These are phyloP conservation scores for Elsinoe arachidis DNA, from an alignment of 2,329 filamentous ascomycete genomes.

Conservation along the genomic window DNA sequence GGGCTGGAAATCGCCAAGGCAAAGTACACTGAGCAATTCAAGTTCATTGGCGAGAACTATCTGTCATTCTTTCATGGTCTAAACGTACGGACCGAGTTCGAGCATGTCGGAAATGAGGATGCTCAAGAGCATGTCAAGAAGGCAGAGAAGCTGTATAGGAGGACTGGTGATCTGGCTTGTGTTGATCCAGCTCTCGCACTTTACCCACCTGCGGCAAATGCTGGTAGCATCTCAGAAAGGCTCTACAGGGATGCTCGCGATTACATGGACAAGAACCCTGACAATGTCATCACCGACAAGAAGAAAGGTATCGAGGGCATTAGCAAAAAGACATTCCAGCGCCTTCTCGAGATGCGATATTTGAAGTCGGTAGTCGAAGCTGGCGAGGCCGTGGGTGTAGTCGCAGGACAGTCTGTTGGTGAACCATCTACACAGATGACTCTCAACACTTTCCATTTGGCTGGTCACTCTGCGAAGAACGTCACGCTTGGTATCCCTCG, in stretches of 20 bases:
- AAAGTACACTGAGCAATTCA: conserved; percentile 82
- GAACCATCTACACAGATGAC: conserved; percentile 99
- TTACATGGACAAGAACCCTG: conserved; percentile 70
- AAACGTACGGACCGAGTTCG: conserved; percentile 48
- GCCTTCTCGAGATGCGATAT: conserved; percentile 85
- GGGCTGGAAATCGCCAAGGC: conserved; percentile 91
- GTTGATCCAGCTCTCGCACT: conserved; percentile 67
- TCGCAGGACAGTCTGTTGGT: conserved; percentile 91
- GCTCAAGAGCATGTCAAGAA: conserved; percentile 53
- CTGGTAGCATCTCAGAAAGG: conserved; percentile 81
- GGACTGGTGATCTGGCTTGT: conserved; percentile 56
- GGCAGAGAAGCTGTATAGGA: conserved; percentile 70
- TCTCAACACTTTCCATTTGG: conserved; percentile 98
- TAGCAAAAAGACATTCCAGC: conserved; percentile 65
- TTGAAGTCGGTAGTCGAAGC: conserved; percentile 85
- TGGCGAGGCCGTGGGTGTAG: conserved; percentile 92
- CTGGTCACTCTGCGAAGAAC: conserved; percentile 96
- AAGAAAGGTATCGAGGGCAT: conserved; percentile 41
- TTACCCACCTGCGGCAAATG: conserved; percentile 67
- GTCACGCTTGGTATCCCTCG: conserved; percentile 97
- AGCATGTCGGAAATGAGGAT: conserved; percentile 58
- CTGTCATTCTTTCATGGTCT: conserved; percentile 70
- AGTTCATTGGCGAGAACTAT: conserved; percentile 81
- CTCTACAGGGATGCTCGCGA: conserved; percentile 64
- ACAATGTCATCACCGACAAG: conserved; percentile 52